Evolutionary conservation across 306 rosid species (phyloP), one percentile per base, ranked within the genome.

Genomic region (Cucurbita argyrosperma): DNA sequence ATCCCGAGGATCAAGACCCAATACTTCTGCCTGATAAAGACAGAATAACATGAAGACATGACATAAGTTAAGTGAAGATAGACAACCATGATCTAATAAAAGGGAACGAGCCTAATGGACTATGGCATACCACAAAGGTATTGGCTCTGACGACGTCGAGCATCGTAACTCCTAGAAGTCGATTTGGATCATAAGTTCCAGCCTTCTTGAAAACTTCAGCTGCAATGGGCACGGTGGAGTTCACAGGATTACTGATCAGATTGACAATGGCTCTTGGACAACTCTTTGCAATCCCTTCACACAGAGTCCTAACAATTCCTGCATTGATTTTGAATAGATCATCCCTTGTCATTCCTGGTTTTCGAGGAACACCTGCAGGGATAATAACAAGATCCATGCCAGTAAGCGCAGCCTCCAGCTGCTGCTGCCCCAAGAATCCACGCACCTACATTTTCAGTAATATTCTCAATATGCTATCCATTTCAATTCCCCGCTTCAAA

Each of bases 301-400:
- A 82, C 16, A 95, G 91, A 26, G 97, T 89, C 87, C 10, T 91
- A 51, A 91, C 97, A 76, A 95, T 95, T 77, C 99, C 97, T 23
- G 99, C 96, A 78, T 91, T 95, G 73, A 91, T 91, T 40, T 91
- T 95, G 72, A 95, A 89, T 18, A 95, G 94, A 76, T 91, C 99
- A 42, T 95, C 97, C 84, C 97, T 89, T 5, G 97, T 95, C 97
- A 89, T 95, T 80, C 97, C 99, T 12, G 99, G 99, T 82, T 95
- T 91, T 79, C 99, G 83, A 39, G 99, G 97, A 16, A 95, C 90
- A 39, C 97, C 96, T 15, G 97, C 97, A 47, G 97, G 97, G 79
- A 95, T 87, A 55, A 95, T 76, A 59, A 95, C 85, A 54, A 95
- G 90, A 84, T 95, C 96, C 84, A 95, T 76, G 58, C 99, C 96